A percentile compares a stretch with the other conserved stretches of the same genome.
Evolutionary conservation across 108 stramenopile species (phyloP).

Genomic region (Stephanodiscus minutulus): DNA sequence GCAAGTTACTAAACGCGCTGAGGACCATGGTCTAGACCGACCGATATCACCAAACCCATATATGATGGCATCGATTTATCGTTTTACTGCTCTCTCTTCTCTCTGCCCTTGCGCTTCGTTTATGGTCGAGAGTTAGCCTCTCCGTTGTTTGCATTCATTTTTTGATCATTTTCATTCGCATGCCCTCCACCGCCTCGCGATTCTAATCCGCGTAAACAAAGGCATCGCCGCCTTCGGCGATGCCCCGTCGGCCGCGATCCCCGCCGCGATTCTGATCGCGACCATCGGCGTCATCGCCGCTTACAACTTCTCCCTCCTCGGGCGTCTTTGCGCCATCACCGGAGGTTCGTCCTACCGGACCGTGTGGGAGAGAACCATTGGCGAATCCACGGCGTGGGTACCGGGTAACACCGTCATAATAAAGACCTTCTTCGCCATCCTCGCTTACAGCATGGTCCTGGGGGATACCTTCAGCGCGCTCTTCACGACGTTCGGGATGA

Average conservation of each 20-base stretch:
- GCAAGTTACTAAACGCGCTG: conserved; percentile 11
- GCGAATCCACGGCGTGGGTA: conserved; percentile 77
- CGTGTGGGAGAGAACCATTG: conserved; percentile 89
- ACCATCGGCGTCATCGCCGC: conserved; percentile 66
- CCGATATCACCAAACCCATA: conserved; percentile 38
- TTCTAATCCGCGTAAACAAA: not conserved
- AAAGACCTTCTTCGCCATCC: conserved; percentile 87
- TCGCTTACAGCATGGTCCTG: conserved; percentile 95
- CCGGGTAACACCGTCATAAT: conserved; percentile 79
- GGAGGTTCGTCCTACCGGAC: conserved; percentile 82
- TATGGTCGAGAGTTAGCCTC: not conserved
- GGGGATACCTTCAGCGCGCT: conserved; percentile 87
- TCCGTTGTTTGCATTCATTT: conserved; percentile 1
- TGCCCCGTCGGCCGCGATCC: conserved; percentile 85
- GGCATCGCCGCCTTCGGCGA: conserved; percentile 94
- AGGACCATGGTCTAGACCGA: conserved; percentile 32
- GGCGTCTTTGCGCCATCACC: conserved; percentile 78
- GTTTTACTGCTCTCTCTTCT: too few relatives aligned
- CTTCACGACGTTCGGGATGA: conserved; percentile 56
- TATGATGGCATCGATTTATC: not conserved
- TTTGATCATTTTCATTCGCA: not conserved
- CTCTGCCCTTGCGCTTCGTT: not conserved
- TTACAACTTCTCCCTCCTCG: conserved; percentile 76
- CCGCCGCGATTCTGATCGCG: conserved; percentile 76
- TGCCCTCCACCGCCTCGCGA: not conserved